phyloP scores from a whole-genome alignment of 768 basidiomycete species.

The Pulveroboletus ravenelii region DNA sequence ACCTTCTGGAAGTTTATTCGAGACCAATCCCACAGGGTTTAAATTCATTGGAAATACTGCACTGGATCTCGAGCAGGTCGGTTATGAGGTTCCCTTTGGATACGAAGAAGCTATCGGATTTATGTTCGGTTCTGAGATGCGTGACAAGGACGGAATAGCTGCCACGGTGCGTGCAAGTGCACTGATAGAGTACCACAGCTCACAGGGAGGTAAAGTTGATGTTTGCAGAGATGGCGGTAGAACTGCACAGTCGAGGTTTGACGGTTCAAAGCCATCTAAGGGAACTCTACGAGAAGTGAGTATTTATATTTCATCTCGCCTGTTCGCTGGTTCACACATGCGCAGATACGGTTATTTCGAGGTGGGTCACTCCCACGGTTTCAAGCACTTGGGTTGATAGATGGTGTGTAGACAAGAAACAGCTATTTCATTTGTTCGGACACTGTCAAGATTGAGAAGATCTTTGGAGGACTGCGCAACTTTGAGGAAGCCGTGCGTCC shows the following conservation, averaged over 20 bases:
- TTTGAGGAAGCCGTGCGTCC: slow-evolving; percentile 39
- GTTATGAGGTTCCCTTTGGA: slow-evolving; percentile 72
- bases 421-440: slow-evolving; percentile 79
- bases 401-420: slow-evolving; percentile 60
- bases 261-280: slow-evolving; percentile 55
- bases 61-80: slow-evolving; percentile 54
- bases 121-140: slow-evolving; percentile 75
- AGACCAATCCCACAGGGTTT: slow-evolving; percentile 52
- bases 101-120: slow-evolving; percentile 94
- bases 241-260: slow-evolving; percentile 46
- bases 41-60: slow-evolving; percentile 89
- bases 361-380: slow-evolving; percentile 32
- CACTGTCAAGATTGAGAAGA: slow-evolving; percentile 55
- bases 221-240: slow-evolving; percentile 64
- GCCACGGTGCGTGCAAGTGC: slow-evolving; percentile 51
- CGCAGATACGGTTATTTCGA: slow-evolving; percentile 75
- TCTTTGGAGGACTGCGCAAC: slow-evolving; percentile 64
- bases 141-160: slow-evolving; percentile 86
- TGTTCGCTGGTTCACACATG: not conserved
- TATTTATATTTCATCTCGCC: not conserved
- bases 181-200: not conserved
- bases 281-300: slow-evolving; percentile 57
- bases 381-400: not conserved
- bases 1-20: not conserved
- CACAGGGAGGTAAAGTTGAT: slow-evolving; percentile 39